Base-by-base conservation (phyloP, 352 stramenopile genomes). In the Phytopythium litorale region DNA sequence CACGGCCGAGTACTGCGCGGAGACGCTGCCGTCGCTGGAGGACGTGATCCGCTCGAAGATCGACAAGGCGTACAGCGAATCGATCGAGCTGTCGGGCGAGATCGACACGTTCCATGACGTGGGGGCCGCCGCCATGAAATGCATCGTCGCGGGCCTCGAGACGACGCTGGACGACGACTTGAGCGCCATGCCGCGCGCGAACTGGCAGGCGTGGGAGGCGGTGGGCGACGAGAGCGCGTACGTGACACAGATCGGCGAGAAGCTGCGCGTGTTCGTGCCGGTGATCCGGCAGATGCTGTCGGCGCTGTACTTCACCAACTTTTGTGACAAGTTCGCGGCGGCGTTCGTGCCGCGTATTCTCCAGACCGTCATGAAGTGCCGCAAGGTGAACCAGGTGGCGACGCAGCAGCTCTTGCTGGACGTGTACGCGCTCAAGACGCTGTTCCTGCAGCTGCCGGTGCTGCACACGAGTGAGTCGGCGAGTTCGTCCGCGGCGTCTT, bases 341-440 rank as follows among this genome's bases (percentile, higher is more conserved):
- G 72, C 81, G 6, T 98, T 99, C 71, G 84, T 98, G 40, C 85
- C 85, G 16, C 90, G 90, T 57, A 97, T 97, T 63, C 80, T 98
- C 58, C 75, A 95, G 50, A 75, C 78, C 2, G 75, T 98, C 15
- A 82, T 97, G 54, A 91, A 91, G 67, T 89, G 90, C 63, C 97
- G 97, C 56, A 88, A 91, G 51, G 95, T 99, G 42, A 98, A 96
- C 67, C 94, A 99, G 46, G 91, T 97, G 37, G 96, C 88, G 30
- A 98, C 97, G n/a, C 97, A 99, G 70, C 97, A 99, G 67, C 71
- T 99, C 13, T 71, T 99, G n/a, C 76, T 99, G 23, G 97, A 99
- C 74, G 90, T 98, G 35, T 98, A 99, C 66, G 97, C 93, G 54
- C 76, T 99, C 18, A 99, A 99, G 73, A 98, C 92, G 32, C 71